These are phyloP conservation scores for Moesziomyces sp. DNA, from an alignment of 1,284 basidiomycete genomes.

Conservation along the genomic window DNA sequence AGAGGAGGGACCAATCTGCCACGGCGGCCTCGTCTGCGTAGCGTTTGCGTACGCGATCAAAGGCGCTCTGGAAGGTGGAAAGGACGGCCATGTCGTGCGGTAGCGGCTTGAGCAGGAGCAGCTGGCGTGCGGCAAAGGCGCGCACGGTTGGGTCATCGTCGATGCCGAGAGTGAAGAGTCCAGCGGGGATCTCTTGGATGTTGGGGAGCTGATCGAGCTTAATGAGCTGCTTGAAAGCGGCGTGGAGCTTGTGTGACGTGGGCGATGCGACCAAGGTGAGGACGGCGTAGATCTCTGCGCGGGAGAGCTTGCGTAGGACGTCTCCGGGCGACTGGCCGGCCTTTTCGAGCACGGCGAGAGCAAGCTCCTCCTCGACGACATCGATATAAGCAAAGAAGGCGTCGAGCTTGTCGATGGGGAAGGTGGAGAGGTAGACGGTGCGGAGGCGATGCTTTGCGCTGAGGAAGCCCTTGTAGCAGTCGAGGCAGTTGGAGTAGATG, in stretches of 20 bases:
- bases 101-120: slow-evolving; percentile 40
- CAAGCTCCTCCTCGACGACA: slow-evolving; percentile 45
- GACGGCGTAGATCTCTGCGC: slow-evolving; percentile 41
- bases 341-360: slow-evolving; percentile 31
- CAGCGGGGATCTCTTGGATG: slow-evolving; percentile 45
- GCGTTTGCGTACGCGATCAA: slow-evolving; percentile 8
- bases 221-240: slow-evolving; percentile 24
- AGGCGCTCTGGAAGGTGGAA: slow-evolving; percentile 19
- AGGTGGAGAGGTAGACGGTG: slow-evolving; percentile 31
- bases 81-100: slow-evolving; percentile 16
- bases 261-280: slow-evolving; percentile 42
- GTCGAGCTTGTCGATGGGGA: slow-evolving; percentile 39
- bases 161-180: slow-evolving; percentile 38
- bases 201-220: slow-evolving; percentile 31
- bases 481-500: slow-evolving; percentile 50
- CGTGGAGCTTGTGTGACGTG: slow-evolving; percentile 28
- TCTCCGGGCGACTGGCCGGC: slow-evolving; percentile 8
- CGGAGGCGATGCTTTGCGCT: slow-evolving; percentile 38
- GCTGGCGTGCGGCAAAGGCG: slow-evolving; percentile 38
- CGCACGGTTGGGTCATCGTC: slow-evolving; percentile 36
- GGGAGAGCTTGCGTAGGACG: slow-evolving; percentile 29
- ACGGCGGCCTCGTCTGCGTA: slow-evolving; percentile 14
- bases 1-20: slow-evolving; percentile 43
- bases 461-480: slow-evolving; percentile 53
- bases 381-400: slow-evolving; percentile 50